Base-by-base conservation (phyloP, 179 eudicot species). In the Vitellaria paradoxa region DNA sequence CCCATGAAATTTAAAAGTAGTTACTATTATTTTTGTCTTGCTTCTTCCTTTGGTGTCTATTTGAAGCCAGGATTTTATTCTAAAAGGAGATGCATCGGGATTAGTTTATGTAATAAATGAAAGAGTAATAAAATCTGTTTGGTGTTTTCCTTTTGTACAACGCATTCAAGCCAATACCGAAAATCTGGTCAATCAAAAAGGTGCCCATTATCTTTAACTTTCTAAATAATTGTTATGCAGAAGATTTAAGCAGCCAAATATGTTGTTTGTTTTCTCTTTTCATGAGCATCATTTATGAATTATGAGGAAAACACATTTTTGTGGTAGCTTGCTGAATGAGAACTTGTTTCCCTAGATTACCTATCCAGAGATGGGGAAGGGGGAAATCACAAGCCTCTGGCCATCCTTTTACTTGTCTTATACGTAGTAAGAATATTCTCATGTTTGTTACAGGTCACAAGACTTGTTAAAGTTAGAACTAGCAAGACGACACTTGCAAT, bases 401-500 rank as follows among this genome's bases (percentile, higher is more conserved):
- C 9, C 11, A 52, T 52, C 56, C 56, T 52, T 49, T 62, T 20
- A 23, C 12, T 18, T 18, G 65, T 20, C 26, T 3, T 21, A 21
- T 13, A 30, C 37, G 2, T 1, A 30, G 7, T 65, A 30, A 30
- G 37, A 65, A 65, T 53, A 53, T 53, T 13, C 46, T 11, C 2
- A 14, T 24, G 37, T 18, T n/a, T 11, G 49, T 42, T 55, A 24
- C 62, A 85, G 87, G 75, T 85, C 17, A 85, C 87, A 7, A 64
- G 87, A 61, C 70, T 82, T 72, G 87, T 82, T 23, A 85, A 82
- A 75, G 78, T 77, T 62, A 65, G 69, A 17, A 82, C 85, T 13
- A 83, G 87, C 17, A 82, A 85, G 75, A 85, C 81, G 7, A 85
- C 80, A 20, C 56, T 85, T 61, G 87, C 83, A 9, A 79, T 85